Conservation (phyloP, 495 filamentous ascomycete species). For the Terfezia claveryi region DNA sequence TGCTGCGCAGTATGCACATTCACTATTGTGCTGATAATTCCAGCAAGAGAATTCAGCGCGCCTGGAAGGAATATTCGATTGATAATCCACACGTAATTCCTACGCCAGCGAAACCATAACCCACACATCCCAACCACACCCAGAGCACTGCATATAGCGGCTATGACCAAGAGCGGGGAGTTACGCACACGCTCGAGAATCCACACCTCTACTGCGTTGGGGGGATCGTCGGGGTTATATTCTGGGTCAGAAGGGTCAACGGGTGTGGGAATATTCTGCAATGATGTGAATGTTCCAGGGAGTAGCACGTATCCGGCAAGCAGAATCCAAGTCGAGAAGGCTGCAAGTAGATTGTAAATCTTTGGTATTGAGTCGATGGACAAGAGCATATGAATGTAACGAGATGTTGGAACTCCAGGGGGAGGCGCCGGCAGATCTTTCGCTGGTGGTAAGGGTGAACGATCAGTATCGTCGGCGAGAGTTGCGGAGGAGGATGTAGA, state of each 20-base stretch:
- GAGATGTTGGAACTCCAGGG: conserved; percentile 3
- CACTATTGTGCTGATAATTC: neutral
- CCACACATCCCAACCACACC: neutral
- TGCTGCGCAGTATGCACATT: neutral
- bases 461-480: neutral
- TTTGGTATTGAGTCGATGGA: conserved; percentile 14
- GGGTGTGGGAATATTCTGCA: conserved; percentile 9
- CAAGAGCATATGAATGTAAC: conserved; percentile 20
- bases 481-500: neutral
- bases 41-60: neutral
- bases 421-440: neutral
- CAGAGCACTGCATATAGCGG: conserved; percentile 1
- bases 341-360: conserved; percentile 19
- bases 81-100: neutral
- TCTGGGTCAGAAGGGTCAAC: conserved; percentile 1
- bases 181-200: conserved; percentile 16
- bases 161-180: conserved; percentile 12
- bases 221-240: conserved; percentile 1
- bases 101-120: neutral
- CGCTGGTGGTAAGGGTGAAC: neutral
- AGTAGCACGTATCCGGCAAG: conserved; percentile 22
- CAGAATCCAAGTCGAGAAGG: conserved; percentile 20
- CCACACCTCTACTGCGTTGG: neutral
- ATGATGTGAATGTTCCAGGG: conserved; percentile 21
- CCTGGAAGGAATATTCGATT: conserved; percentile 3